Evolutionary conservation across 2,329 filamentous ascomycete species (phyloP), one percentile per base, ranked within the genome.

Genomic region (Penicillium digitatum): DNA sequence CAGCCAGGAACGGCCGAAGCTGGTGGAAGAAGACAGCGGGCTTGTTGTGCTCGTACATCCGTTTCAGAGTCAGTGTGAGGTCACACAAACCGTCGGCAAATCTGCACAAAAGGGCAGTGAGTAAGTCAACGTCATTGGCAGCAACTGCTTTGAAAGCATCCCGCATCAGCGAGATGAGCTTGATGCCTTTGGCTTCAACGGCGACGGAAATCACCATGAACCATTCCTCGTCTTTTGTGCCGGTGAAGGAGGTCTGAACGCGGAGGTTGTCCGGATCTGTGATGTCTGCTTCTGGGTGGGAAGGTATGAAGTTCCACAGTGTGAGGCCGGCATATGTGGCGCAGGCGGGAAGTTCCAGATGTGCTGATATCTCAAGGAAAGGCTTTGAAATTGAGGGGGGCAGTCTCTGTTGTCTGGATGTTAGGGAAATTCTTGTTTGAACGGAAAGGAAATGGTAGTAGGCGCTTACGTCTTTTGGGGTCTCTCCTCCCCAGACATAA

Each of bases 401-500:
- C 4, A 76, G 61, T 18, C 62, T 55, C 74, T 76, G 49, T 37
- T 11, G 18, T 14, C n/a, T 24, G 34, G 26, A 51, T 14, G 61
- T 56, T 35, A 56, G 20, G 20, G 24, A 29, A 4, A 8, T 37
- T 18, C 27, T 40, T 42, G 5, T 29, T 34, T 22, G 20, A 6
- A 6, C 20, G 20, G 3, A 22, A 16, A 14, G 18, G 42, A 12
- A 20, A 16, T 16, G 20, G 3, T 14, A 8, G 38, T 34, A 8
- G 18, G 12, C 40, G 46, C 59, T 55, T 66, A 89, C 88, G 68
- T 92, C 87, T 49, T 81, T 77, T 0, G 90, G 87, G 45, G 76
- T 79, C 26, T 87, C 81, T 18, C 87, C 88, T 49, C 90, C 89
- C 91, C 91, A 96, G 18, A 95, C 84, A 69, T 95, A 93, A 5